phyloP scores from a whole-genome alignment of 2,329 filamentous ascomycete genomes.

The Nemania abortiva region DNA sequence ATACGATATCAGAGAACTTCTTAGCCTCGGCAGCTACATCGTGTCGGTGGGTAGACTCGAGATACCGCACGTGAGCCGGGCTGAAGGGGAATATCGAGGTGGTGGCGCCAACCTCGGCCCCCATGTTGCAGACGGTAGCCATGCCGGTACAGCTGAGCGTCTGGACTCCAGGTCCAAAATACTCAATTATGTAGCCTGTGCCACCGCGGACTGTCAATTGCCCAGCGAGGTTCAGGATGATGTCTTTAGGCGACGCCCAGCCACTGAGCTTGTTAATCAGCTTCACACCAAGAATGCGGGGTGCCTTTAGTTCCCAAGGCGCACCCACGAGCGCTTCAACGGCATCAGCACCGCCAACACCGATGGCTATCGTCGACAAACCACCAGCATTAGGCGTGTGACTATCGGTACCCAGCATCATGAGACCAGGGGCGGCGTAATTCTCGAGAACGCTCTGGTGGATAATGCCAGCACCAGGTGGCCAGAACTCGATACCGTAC shows the following conservation, averaged over 20 bases:
- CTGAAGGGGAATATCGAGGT: slow-evolving; percentile 97
- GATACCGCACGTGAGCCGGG: slow-evolving; percentile 83
- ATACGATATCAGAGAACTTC: slow-evolving; percentile 63
- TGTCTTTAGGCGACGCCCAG: slow-evolving; percentile 95
- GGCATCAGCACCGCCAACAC: slow-evolving; percentile 95
- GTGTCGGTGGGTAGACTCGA: slow-evolving; percentile 82
- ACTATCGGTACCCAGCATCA: slow-evolving; percentile 99
- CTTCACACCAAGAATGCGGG: slow-evolving; percentile 87
- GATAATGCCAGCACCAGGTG: slow-evolving; percentile 92
- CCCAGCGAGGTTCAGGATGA: slow-evolving; percentile 91
- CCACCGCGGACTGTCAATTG: slow-evolving; percentile 92
- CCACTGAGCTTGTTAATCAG: slow-evolving; percentile 85
- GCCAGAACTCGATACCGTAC: slow-evolving; percentile 97
- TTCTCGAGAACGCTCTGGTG: slow-evolving; percentile 99
- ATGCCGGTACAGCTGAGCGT: slow-evolving; percentile 92
- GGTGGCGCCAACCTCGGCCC: slow-evolving; percentile 90
- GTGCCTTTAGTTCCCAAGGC: slow-evolving; percentile 97
- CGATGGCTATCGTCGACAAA: slow-evolving; percentile 92
- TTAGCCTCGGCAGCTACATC: slow-evolving; percentile 76
- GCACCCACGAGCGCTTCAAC: slow-evolving; percentile 96
- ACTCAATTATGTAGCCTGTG: slow-evolving; percentile 95
- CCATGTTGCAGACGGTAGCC: slow-evolving; percentile 93
- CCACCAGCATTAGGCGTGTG: slow-evolving; percentile 98
- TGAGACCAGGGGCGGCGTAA: slow-evolving; percentile 94
- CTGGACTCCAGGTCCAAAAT: slow-evolving; percentile 89